These are phyloP conservation scores for Sequoiadendron giganteum DNA, from an alignment of 75 land plant species.

Conservation along the genomic window DNA sequence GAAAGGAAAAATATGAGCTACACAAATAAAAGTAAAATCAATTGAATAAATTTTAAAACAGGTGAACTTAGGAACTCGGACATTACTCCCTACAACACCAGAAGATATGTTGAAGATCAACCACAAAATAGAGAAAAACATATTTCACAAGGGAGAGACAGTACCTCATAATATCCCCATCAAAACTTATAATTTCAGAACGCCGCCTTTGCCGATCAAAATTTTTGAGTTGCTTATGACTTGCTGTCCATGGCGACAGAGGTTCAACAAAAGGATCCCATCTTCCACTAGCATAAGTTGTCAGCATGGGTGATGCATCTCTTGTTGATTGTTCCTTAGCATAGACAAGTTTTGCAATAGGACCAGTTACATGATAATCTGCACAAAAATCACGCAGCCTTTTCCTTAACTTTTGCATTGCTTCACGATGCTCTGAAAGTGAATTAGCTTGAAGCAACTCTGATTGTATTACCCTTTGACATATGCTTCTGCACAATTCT, in stretches of 20 bases:
- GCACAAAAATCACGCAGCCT: constrained; percentile 76
- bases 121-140: neutral
- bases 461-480: constrained; percentile 68
- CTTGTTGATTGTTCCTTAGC: constrained; percentile 50
- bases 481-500: constrained; percentile 69
- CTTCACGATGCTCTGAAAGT: constrained; percentile 66
- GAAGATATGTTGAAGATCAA: neutral
- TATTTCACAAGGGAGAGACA: neutral
- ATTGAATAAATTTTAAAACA: constrained; percentile 1
- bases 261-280: constrained; percentile 76
- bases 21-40: neutral
- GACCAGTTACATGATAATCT: constrained; percentile 87
- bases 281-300: constrained; percentile 62
- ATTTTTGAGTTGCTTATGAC: constrained; percentile 47
- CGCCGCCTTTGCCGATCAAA: constrained; percentile 48
- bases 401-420: constrained; percentile 79
- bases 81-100: neutral
- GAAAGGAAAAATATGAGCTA: neutral
- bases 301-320: constrained; percentile 44
- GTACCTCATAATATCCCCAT: constrained; percentile 78
- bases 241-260: constrained; percentile 31
- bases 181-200: constrained; percentile 79
- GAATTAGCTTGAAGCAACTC: constrained; percentile 72
- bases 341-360: constrained; percentile 68
- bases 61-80: neutral